Evolutionary conservation across 768 basidiomycete species (phyloP), one percentile per base, ranked within the genome.

Genomic region (Suillus discolor): DNA sequence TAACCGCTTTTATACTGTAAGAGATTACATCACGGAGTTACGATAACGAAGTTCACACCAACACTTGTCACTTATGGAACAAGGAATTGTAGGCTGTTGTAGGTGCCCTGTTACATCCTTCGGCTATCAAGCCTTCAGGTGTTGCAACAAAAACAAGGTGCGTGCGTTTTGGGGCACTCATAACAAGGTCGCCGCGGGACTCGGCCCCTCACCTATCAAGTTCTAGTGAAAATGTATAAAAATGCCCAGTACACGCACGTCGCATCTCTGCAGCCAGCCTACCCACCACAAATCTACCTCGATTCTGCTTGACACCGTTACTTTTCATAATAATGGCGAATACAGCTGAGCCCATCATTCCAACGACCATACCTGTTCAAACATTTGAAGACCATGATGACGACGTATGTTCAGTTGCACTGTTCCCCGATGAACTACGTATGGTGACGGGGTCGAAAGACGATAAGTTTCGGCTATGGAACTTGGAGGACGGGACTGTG

Each of bases 401-500:
- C 1, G 16, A 16, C 9, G 2, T 41, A 39, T 39, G 23, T 5
- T 23, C 57, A 25, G 9, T 39, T 11, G 57, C 57, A 41, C 4
- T 59, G 8, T 28, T 59, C 23, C 38, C 38, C 16, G 57, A 59
- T 39, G 16, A 38, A 59, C 38, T 6, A 5, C 38, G 57, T 18
- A 59, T 59, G 57, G 38, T 39, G 9, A 59, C 57, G 38, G 57
- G 57, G 38, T 59, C 38, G 28, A 28, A 4, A 4, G 57, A 57
- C n/a, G 25, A 25, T 0, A 39, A 15, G 1, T 38, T 57, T 57
- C 36, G 57, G 23, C 23, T 57, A 15, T 57, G 57, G 57, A 15
- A 57, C 38, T 25, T 57, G 38, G 39, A 57, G 15, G 23, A 16
- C 13, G 57, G 57, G 38, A 13, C 1, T 25, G 8, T 39, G 38